Evolutionary conservation across 208 protist genomes (phyloP), one percentile per base, ranked within the genome.

Genomic region (Acanthamoeba quina): DNA sequence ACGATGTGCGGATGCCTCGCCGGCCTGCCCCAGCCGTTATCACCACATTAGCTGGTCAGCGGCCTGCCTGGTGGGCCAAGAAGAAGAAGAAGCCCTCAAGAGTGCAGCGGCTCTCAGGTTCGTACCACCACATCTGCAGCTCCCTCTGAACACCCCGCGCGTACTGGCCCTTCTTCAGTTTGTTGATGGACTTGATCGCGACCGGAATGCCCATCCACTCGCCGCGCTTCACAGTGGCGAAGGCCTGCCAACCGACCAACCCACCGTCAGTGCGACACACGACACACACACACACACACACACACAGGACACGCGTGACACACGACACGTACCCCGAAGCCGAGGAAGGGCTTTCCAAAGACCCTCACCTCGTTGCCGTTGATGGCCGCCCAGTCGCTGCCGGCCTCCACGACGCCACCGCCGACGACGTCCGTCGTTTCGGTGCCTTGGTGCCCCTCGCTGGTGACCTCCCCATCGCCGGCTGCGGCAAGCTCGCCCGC

Each of bases 121-220:
- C 47, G 52, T 74, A 92, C 86, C 86, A 92, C 86, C 86, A 92
- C 19, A 92, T 19, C 19, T 68, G 29, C 58, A 92, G 86, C 86
- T 92, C 86, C 47, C 86, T 31, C 41, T 92, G 86, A 9, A 92
- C 13, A 13, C 66, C 66, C 24, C 76, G 86, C 13, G 86, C 86
- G 58, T 92, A 92, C n/a, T 92, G 86, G 49, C 66, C 66, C 37
- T 92, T 92, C 86, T 92, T 92, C 31, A 92, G 86, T 31, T 92
- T 92, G 66, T 92, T 92, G 86, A 92, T 92, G 58, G 86, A 70
- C 49, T 92, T 92, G 86, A 92, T 47, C n/a, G 86, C 86, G 15
- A 92, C 60, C 5, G 86, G 86, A 19, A 92, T 44, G 19, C 86
- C 86, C 37, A 76, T 74, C 86, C 86, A 92, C 60, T 92, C 62